These are phyloP conservation scores for Taphrina deformans DNA, from an alignment of 1,139 yeast genomes.

Conservation along the genomic window DNA sequence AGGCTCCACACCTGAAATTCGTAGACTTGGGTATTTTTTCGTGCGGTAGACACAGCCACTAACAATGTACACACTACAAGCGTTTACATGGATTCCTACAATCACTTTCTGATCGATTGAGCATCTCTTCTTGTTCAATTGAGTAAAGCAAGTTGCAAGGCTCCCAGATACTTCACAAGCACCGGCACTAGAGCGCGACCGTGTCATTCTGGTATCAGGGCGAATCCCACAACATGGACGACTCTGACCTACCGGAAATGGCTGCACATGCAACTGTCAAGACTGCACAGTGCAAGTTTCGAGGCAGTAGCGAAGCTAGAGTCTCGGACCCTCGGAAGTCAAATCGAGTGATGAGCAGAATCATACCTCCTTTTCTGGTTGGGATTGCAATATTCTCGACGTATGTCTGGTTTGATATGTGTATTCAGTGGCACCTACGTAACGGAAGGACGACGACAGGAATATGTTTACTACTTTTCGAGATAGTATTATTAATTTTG, in stretches of 20 bases:
- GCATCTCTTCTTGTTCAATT: too few relatives aligned
- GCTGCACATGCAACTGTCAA: not conserved
- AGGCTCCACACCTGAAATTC: too few relatives aligned
- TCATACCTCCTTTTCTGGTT: slow-evolving; percentile 34
- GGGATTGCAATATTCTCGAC: slow-evolving; percentile 25
- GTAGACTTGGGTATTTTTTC: too few relatives aligned
- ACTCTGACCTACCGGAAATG: not conserved
- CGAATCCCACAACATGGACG: not conserved
- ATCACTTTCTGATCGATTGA: too few relatives aligned
- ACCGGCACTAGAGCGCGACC: not conserved
- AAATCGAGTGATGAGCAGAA: slow-evolving; percentile 29
- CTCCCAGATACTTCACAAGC: too few relatives aligned
- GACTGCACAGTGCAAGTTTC: not conserved
- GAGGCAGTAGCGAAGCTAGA: not conserved
- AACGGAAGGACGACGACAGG: slow-evolving; percentile 26
- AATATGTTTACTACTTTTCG: slow-evolving; percentile 22
- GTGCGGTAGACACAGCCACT: too few relatives aligned
- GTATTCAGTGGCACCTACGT: slow-evolving; percentile 22
- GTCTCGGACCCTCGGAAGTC: slow-evolving; percentile 25
- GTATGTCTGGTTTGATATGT: slow-evolving; percentile 24
- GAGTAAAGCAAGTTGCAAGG: too few relatives aligned
- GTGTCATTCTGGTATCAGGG: not conserved
- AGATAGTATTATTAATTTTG: slow-evolving; percentile 22
- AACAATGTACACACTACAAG: not conserved
- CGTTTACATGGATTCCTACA: not conserved